Evolutionary conservation across 345 rosid species (phyloP).

Genomic region (Camelina neglecta): DNA sequence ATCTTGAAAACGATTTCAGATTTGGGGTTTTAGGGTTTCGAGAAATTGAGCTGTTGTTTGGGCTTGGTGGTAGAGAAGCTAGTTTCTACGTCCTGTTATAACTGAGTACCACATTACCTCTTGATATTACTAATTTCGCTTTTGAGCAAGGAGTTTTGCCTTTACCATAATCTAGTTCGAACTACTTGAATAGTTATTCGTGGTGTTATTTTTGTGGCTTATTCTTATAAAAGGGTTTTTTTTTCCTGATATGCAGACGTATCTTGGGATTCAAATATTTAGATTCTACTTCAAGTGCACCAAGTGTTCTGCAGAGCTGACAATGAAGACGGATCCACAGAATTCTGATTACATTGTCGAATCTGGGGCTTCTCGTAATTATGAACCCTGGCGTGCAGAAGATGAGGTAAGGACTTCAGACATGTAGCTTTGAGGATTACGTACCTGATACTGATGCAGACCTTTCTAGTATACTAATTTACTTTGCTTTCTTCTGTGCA

Average conservation of each 20-base stretch:
- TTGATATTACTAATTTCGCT: not conserved
- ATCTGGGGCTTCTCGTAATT: constrained; percentile 84
- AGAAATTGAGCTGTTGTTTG: constrained; percentile 4
- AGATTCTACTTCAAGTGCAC: constrained; percentile 97
- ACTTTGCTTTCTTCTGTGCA: constrained; percentile 22
- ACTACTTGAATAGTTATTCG: not conserved
- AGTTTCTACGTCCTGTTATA: not conserved
- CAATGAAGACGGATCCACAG: constrained; percentile 93
- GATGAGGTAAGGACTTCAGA: constrained; percentile 63
- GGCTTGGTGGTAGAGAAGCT: not conserved
- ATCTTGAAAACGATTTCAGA: constrained; percentile 20
- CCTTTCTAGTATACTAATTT: constrained; percentile 23
- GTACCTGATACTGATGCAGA: not conserved
- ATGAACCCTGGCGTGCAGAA: constrained; percentile 95
- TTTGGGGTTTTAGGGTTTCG: constrained; percentile 42
- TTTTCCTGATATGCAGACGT: constrained; percentile 58
- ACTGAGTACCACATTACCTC: not conserved
- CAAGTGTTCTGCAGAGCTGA: constrained; percentile 85
- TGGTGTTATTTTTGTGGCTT: not conserved
- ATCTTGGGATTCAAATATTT: constrained; percentile 86
- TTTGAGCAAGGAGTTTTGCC: constrained; percentile 7
- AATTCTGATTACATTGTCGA: constrained; percentile 92
- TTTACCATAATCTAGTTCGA: constrained; percentile 1
- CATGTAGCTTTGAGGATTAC: constrained; percentile 1
- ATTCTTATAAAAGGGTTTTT: not conserved